Percentiles rank a stretch among this genome's conserved stretches.
These are phyloP conservation scores for Verticillium nonalfalfae DNA, from an alignment of 2,329 filamentous ascomycete genomes.

Conservation along the genomic window DNA sequence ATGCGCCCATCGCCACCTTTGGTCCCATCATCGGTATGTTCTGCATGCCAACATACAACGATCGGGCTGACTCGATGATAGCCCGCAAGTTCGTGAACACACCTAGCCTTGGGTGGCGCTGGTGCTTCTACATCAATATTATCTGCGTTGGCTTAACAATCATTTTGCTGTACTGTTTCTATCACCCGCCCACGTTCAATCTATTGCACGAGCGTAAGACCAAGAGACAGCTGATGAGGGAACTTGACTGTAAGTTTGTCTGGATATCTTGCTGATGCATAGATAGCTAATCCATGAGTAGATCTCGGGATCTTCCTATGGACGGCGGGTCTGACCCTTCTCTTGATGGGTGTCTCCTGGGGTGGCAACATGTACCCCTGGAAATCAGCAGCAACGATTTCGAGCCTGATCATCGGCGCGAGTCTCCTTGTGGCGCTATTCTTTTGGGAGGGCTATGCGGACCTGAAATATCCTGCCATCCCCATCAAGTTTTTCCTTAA, in stretches of 20 bases:
- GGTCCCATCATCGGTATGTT: conserved; percentile 25
- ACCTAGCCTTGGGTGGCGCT: conserved; percentile 28
- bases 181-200: conserved; percentile 26
- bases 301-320: conserved; percentile 35
- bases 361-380: conserved; percentile 34
- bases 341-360: conserved; percentile 40
- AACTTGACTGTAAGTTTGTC: conserved; percentile 38
- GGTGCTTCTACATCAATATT: conserved; percentile 34
- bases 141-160: conserved; percentile 22
- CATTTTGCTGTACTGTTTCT: conserved; percentile 27
- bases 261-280: conserved; percentile 12
- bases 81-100: conserved; percentile 26
- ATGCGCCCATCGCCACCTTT: conserved; percentile 24
- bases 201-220: neutral
- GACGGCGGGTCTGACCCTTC: conserved; percentile 34
- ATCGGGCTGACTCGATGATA: conserved; percentile 4
- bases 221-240: conserved; percentile 8
- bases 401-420: conserved; percentile 26
- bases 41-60: neutral
- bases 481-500: conserved; percentile 29
- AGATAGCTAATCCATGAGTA: neutral
- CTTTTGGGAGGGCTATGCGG: conserved; percentile 25
- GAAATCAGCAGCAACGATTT: conserved; percentile 31
- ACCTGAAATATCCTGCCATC: conserved; percentile 27
- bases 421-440: conserved; percentile 26